phyloP scores from a whole-genome alignment of 768 basidiomycete species.

The Auricularia auricula-judae region DNA sequence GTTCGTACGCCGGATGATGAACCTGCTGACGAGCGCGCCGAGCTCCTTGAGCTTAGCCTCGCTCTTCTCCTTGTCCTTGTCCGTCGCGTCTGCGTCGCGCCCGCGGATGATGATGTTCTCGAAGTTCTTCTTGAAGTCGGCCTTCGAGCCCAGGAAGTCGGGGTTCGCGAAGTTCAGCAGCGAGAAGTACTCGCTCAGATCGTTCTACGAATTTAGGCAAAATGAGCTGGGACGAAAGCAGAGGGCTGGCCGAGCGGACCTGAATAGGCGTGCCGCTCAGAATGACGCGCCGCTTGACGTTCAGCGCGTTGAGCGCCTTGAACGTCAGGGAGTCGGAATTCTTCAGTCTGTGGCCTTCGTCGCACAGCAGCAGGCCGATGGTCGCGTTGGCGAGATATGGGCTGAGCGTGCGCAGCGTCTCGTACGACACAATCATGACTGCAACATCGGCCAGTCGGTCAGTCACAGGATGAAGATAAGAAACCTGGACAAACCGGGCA shows the following conservation, averaged over 20 bases:
- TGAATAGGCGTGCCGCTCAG: constrained; percentile 91
- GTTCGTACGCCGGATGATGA: constrained; percentile 91
- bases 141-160: constrained; percentile 75
- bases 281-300: constrained; percentile 86
- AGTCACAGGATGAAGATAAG: too few species aligned
- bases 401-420: constrained; percentile 77
- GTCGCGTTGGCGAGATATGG: constrained; percentile 65
- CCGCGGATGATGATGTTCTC: constrained; percentile 87
- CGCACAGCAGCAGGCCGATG: constrained; percentile 88
- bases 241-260: constrained; percentile 24
- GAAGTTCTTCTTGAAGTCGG: constrained; percentile 91
- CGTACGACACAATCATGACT: constrained; percentile 99
- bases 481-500: constrained; percentile 52
- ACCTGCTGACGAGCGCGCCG: constrained; percentile 76
- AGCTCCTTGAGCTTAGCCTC: constrained; percentile 90
- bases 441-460: too few species aligned
- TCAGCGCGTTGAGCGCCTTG: constrained; percentile 66
- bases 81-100: constrained; percentile 78
- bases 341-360: constrained; percentile 95
- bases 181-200: constrained; percentile 90
- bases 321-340: constrained; percentile 94
- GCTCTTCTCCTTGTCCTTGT: constrained; percentile 62
- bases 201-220: constrained; percentile 47
- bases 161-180: constrained; percentile 90
- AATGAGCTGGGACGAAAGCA: background rate